Base-by-base conservation (phyloP, 2,329 filamentous ascomycete species). In the Penicillium sp. region DNA sequence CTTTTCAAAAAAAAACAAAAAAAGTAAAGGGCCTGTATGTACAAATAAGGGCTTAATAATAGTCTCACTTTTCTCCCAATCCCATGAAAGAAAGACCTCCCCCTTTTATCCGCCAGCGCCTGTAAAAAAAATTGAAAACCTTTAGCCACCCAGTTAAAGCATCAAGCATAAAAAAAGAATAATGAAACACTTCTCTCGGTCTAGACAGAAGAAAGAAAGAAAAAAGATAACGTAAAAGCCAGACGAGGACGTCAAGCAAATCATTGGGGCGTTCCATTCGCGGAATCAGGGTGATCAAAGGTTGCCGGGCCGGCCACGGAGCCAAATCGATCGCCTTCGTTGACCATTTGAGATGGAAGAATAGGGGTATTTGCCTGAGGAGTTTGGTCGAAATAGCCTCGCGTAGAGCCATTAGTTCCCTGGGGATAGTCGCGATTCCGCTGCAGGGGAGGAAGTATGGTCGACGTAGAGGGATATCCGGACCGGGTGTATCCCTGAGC, bases 391-490 rank as follows among this genome's bases (percentile, higher is more conserved):
- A 65, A 73, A 47, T 72, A 73, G 19, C 62, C 64, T 54, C 70
- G 61, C 38, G 48, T 9, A 48, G 57, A 54, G 17, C 69, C 69
- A 54, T 71, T 50, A 2, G 38, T 50, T 73, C 62, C 64, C 51
- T 70, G 68, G 12, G 65, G 61, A 51, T 62, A 67, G 48, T 66
- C 66, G 61, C 69, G 69, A 58, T 60, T 67, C 36, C 67, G 67
- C 56, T 72, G 70, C 52, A 74, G 58, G 54, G 71, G 71, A 58
- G 71, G 71, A 49, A 74, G 67, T 48, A 68, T 69, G 16, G 69
- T 68, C 54, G 69, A 71, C 50, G 62, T 66, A 35, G 65, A 59
- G 53, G 69, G 66, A 48, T 72, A 73, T 56, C 68, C 69, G 33
- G 69, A 56, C 55, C 69, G 69, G 54, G 67, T 61, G 59, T 73